Evolutionary conservation across 176 grass and related monocot genomes (phyloP).

Genomic region (Rhynchospora breviuscula): DNA sequence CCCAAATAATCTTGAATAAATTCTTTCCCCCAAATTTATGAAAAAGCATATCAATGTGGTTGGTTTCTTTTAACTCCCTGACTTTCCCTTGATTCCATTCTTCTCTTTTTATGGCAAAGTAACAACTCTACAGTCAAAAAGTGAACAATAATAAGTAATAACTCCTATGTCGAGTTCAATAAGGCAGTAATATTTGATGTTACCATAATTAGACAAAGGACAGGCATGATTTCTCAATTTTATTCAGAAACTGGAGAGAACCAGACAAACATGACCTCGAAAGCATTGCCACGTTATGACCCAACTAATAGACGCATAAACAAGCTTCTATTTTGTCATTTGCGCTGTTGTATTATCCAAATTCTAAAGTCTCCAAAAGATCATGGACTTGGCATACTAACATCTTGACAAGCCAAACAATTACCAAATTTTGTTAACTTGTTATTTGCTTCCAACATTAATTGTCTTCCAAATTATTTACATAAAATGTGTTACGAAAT

Average conservation of each 20-base stretch:
- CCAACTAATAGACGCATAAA: slow-evolving; percentile 5
- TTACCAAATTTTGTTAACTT: neutral
- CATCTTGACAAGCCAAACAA: neutral
- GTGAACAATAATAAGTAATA: neutral
- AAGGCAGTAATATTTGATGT: neutral
- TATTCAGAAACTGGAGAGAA: neutral
- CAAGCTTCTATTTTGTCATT: slow-evolving; percentile 14
- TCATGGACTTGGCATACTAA: neutral
- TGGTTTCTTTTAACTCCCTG: neutral
- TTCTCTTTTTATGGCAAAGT: neutral
- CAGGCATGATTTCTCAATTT: neutral
- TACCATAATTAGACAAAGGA: neutral
- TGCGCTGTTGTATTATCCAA: neutral
- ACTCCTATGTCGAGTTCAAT: neutral
- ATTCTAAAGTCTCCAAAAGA: neutral
- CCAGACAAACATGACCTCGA: neutral
- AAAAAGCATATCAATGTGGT: neutral
- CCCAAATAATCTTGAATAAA: too few species aligned
- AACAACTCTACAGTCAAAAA: neutral
- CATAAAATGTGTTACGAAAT: neutral
- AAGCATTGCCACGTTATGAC: neutral
- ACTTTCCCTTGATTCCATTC: neutral
- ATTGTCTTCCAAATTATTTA: neutral
- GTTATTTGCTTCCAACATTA: neutral
- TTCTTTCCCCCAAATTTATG: neutral